Evolutionary conservation across 2,329 filamentous ascomycete genomes (phyloP).

Genomic region (Hypomyces perniciosus): DNA sequence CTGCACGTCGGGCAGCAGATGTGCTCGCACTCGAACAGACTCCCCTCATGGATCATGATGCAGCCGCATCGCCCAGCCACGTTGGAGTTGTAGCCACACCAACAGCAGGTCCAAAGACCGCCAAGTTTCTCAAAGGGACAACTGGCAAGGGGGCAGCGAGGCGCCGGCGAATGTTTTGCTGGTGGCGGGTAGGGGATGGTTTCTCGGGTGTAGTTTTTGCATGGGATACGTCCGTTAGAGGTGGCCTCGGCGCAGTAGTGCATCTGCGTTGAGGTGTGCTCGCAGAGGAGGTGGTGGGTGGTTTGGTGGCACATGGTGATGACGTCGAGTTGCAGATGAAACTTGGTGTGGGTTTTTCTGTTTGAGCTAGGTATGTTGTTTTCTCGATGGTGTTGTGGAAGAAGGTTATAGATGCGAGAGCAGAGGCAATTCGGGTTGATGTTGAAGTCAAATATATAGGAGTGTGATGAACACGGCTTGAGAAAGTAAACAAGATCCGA

Average conservation of each 20-base stretch:
- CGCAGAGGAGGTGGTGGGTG: conserved; percentile 45
- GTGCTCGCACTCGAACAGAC: conserved; percentile 45
- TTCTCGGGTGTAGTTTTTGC: conserved; percentile 37
- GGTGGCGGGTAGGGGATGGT: conserved; percentile 44
- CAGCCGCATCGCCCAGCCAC: conserved; percentile 43
- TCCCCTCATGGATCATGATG: conserved; percentile 47
- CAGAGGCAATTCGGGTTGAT: no score
- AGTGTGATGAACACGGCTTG: no score
- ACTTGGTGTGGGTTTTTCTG: background rate
- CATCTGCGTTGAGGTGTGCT: conserved; percentile 41
- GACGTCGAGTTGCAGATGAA: background rate
- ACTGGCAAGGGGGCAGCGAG: conserved; percentile 31
- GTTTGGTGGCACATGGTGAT: conserved; percentile 43
- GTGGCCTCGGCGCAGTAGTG: conserved; percentile 40
- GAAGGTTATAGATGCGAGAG: no score
- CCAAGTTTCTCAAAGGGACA: conserved; percentile 47
- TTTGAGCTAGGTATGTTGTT: no score
- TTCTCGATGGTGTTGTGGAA: no score
- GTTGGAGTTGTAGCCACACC: conserved; percentile 50
- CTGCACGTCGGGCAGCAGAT: conserved; percentile 48
- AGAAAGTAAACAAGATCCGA: no score
- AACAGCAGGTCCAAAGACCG: conserved; percentile 50
- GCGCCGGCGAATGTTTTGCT: conserved; percentile 32
- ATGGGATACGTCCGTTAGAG: conserved; percentile 31
- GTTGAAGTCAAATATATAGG: no score